Base-by-base conservation (phyloP, 805 yeast genomes). In the Kodamaea neixiangensis region DNA sequence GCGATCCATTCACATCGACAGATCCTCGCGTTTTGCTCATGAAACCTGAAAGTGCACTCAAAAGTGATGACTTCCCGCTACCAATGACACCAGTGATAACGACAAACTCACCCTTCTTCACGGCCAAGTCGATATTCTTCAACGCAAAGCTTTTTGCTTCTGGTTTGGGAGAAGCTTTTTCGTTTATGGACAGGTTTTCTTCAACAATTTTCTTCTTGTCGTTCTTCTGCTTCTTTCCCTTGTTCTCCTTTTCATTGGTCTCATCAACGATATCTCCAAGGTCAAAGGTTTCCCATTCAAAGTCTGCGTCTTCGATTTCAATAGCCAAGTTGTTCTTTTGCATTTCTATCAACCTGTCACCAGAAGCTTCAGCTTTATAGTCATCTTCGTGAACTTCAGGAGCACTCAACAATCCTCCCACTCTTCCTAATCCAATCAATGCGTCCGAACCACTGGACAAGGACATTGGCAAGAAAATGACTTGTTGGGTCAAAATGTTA, bases 81-180 rank as follows among this genome's bases (percentile, higher is more conserved):
- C 96, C 96, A 61, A 89, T 87, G 1, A 85, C 69, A 13, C 97
- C 97, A 0, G 93, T 87, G 22, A 88, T 76, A 52, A 87, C 86
- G 9, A 89, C 70, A 47, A 91, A 81, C 61, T 89, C 96, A 18
- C 88, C 87, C 52, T 79, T 80, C 43, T 72, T 67, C 44, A 89
- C 71, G 1, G 67, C 62, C 18, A 89, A 65, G 55, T 83, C 74
- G 52, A 89, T 66, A 59, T 85, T 58, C 41, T 58, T 51, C 61
- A 84, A 60, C 3, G 39, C 44, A 13, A 41, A 33, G 40, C 76
- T 76, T n/a, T 25, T 22, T n/a, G 43, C 42, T 31, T 52, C 53
- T 9, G 45, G 47, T 17, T 43, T 38, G 6, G 43, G 29, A 3
- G 19, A 42, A 5, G 42, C 40, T 20, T 25, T 22, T 15, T 44